Evolutionary conservation across 2,329 filamentous ascomycete species (phyloP).

Genomic region (Penicillium freii): DNA sequence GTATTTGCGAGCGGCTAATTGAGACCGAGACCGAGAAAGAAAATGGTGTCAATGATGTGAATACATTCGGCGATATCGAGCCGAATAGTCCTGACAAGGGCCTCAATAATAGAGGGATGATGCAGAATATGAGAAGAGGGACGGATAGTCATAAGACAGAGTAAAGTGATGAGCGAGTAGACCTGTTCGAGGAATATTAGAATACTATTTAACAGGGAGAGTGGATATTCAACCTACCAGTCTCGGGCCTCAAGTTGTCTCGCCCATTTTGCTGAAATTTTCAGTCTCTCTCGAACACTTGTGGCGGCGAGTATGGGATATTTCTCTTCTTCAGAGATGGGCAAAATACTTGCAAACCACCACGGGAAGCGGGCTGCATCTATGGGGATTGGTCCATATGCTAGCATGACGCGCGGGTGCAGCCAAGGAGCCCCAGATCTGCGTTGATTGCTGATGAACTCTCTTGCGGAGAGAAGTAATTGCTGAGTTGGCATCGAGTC

Average conservation of each 20-base stretch:
- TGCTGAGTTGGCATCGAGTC: constrained; percentile 65
- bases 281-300: constrained; percentile 76
- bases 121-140: constrained; percentile 36
- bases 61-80: constrained; percentile 26
- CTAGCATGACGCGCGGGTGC: constrained; percentile 65
- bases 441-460: constrained; percentile 69
- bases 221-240: constrained; percentile 59
- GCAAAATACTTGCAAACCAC: constrained; percentile 84
- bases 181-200: constrained; percentile 23
- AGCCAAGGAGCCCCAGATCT: constrained; percentile 71
- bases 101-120: constrained; percentile 30
- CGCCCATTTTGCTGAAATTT: constrained; percentile 80
- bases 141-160: constrained; percentile 47
- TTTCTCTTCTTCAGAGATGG: constrained; percentile 74
- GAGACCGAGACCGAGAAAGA: constrained; percentile 39
- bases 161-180: constrained; percentile 33
- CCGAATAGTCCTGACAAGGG: constrained; percentile 22
- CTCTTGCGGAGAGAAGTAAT: constrained; percentile 63
- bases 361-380: constrained; percentile 79
- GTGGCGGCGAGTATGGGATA: constrained; percentile 70
- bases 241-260: constrained; percentile 65
- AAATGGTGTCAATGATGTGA: constrained; percentile 36
- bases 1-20: constrained; percentile 22
- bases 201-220: constrained; percentile 4
- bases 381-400: constrained; percentile 73